A percentile compares a stretch with the other conserved stretches of the same genome.
Conservation (phyloP, 768 basidiomycete species). For the Mycena venus region DNA sequence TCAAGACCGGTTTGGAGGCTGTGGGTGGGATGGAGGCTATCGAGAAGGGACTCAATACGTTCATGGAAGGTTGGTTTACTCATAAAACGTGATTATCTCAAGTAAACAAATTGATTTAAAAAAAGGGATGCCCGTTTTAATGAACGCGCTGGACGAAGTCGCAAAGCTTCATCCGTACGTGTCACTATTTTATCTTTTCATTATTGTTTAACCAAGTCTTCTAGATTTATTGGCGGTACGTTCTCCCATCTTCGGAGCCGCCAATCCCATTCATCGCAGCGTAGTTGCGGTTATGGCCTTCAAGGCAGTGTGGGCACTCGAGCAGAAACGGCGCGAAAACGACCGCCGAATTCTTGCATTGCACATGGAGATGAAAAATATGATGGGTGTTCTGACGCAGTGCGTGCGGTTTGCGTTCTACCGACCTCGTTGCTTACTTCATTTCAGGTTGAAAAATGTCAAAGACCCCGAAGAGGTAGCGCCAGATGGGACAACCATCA, state of each 20-base stretch:
- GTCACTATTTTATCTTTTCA: background rate
- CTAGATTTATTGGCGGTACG: conserved; percentile 28
- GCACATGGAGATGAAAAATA: conserved; percentile 56
- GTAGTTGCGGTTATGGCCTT: conserved; percentile 55
- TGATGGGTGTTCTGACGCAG: conserved; percentile 53
- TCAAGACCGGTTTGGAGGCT: background rate
- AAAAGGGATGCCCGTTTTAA: conserved; percentile 32
- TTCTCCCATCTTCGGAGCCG: background rate
- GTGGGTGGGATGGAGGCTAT: conserved; percentile 16
- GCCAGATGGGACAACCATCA: conserved; percentile 46
- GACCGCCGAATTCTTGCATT: conserved; percentile 52
- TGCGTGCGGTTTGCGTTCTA: conserved; percentile 28
- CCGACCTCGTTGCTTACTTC: too few species aligned
- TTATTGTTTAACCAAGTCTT: background rate
- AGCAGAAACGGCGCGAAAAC: conserved; percentile 53
- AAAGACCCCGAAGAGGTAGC: conserved; percentile 41
- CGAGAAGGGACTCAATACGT: conserved; percentile 11
- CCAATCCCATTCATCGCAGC: background rate
- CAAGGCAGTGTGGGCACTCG: conserved; percentile 54
- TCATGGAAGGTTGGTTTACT: too few species aligned
- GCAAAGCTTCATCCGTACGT: conserved; percentile 42
- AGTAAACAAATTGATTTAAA: too few species aligned
- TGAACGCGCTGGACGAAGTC: conserved; percentile 43
- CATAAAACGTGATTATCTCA: too few species aligned
- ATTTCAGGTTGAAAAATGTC: conserved; percentile 45